A percentile compares a stretch with the other conserved stretches of the same genome.
Evolutionary conservation across 2,329 filamentous ascomycete genomes (phyloP).

Genomic region (Apiospora kogelbergensis): DNA sequence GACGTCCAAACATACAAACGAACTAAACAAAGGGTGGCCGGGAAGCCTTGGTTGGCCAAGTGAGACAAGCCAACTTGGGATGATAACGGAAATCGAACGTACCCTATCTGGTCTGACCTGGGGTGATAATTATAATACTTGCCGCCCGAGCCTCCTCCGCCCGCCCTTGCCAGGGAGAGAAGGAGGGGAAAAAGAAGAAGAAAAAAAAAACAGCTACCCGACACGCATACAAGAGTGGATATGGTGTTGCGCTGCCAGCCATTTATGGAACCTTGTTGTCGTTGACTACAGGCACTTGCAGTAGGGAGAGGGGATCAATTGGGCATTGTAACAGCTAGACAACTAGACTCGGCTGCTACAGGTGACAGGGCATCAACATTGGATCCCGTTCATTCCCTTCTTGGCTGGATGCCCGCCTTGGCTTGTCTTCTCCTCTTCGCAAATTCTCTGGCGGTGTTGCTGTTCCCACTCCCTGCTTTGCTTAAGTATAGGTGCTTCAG

Average conservation of each 20-base stretch:
- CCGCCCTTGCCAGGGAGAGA: neutral
- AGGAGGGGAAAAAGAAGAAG: neutral
- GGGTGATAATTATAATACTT: neutral
- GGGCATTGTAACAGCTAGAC: neutral
- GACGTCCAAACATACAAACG: neutral
- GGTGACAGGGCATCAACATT: neutral
- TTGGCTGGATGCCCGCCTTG: neutral
- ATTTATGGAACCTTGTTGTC: slow-evolving; percentile 2
- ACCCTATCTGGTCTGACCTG: neutral
- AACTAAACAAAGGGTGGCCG: neutral
- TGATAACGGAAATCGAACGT: neutral
- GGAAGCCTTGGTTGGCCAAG: neutral
- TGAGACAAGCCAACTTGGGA: neutral
- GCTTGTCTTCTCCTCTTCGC: neutral
- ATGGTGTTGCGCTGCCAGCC: neutral
- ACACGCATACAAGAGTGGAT: neutral
- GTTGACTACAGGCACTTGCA: neutral
- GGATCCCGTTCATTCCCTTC: neutral
- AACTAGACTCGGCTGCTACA: neutral
- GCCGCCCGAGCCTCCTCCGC: neutral
- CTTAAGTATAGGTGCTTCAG: too few species aligned
- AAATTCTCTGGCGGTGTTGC: neutral
- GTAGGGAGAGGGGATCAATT: neutral
- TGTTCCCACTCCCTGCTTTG: neutral
- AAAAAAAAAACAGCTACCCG: neutral